Conservation (phyloP, 129 eudicot species). For the Pittosporum tobira region DNA sequence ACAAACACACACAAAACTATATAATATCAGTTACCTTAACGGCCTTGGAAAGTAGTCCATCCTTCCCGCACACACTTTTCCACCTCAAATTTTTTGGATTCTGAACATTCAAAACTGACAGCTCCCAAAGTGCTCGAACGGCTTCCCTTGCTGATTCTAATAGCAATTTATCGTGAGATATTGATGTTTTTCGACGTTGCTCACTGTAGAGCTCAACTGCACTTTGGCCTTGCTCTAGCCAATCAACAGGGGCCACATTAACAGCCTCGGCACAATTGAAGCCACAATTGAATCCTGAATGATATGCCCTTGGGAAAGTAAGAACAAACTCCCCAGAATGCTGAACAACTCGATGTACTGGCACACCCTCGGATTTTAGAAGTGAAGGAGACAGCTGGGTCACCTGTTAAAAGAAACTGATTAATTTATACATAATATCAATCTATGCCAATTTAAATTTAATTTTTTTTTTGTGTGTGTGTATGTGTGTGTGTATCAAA, state of each 20-base stretch:
- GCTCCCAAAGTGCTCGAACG: slow-evolving; percentile 41
- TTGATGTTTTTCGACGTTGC: slow-evolving; percentile 62
- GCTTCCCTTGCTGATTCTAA: slow-evolving; percentile 53
- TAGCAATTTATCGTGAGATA: slow-evolving; percentile 73
- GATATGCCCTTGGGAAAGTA: slow-evolving; percentile 82
- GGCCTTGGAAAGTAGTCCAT: slow-evolving; percentile 50
- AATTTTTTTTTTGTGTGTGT: too few relatives aligned
- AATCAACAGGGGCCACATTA: slow-evolving; percentile 79
- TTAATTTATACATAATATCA: neutral
- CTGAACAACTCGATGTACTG: slow-evolving; percentile 58
- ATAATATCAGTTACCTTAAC: slow-evolving; percentile 34
- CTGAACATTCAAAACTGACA: slow-evolving; percentile 22
- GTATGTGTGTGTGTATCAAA: too few relatives aligned
- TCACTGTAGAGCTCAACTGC: slow-evolving; percentile 68
- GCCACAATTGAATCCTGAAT: slow-evolving; percentile 84
- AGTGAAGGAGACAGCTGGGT: slow-evolving; percentile 73
- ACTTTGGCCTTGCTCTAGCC: slow-evolving; percentile 70
- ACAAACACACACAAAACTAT: neutral
- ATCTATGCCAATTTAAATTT: neutral
- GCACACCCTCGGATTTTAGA: slow-evolving; percentile 64
- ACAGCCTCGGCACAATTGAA: slow-evolving; percentile 89
- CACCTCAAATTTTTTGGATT: slow-evolving; percentile 34
- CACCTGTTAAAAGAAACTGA: slow-evolving; percentile 33
- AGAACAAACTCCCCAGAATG: slow-evolving; percentile 66
- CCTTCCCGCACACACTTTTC: slow-evolving; percentile 58